A percentile compares a stretch with the other conserved stretches of the same genome.
These are phyloP conservation scores for Plasmodium knowlesi DNA, from an alignment of 169 alveolate species.

Conservation along the genomic window DNA sequence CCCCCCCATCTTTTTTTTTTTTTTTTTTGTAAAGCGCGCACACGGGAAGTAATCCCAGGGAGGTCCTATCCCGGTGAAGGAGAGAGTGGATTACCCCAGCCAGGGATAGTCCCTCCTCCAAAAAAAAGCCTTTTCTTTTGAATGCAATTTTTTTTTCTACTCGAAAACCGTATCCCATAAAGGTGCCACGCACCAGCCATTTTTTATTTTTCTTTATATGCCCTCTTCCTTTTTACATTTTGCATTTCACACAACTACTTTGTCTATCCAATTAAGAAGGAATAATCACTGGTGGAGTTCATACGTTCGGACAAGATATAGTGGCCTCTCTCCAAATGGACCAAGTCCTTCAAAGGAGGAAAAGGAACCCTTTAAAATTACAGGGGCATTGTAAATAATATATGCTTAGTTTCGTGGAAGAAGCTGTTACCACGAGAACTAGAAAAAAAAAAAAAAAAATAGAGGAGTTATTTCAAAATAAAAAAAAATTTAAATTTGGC, in stretches of 20 bases:
- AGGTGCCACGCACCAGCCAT: not conserved
- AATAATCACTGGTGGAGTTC: not conserved
- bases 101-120: not conserved
- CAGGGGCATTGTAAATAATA: not conserved
- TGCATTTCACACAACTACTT: not conserved
- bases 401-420: not conserved
- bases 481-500: not conserved
- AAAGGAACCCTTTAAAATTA: not conserved
- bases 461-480: not conserved
- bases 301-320: too few species aligned
- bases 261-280: not conserved
- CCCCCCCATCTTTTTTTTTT: not conserved
- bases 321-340: not conserved
- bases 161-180: not conserved
- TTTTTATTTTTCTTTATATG: not conserved
- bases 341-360: not conserved
- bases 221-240: not conserved
- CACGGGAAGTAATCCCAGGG: not conserved
- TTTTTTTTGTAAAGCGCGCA: not conserved
- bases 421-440: not conserved
- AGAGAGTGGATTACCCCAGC: too few species aligned
- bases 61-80: too few species aligned
- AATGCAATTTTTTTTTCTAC: not conserved
- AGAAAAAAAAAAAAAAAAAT: not conserved
- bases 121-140: not conserved